These are phyloP conservation scores for Podospora pseudopauciseta DNA, from an alignment of 495 filamentous ascomycete genomes.

Conservation along the genomic window DNA sequence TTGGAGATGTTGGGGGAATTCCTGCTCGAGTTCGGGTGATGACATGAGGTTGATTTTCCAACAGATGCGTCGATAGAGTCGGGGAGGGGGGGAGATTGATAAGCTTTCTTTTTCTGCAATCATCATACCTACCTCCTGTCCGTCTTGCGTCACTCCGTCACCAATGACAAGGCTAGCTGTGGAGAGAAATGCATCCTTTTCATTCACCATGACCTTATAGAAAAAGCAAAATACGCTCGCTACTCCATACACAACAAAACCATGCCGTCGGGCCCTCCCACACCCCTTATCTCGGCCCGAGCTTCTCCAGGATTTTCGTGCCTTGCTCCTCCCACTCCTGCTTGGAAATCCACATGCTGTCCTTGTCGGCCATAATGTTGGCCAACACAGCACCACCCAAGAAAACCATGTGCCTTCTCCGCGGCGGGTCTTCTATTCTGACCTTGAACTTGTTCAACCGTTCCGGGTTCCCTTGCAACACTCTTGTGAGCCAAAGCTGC, in stretches of 20 bases:
- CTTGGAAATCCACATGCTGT: slow-evolving; percentile 98
- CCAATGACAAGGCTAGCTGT: not conserved
- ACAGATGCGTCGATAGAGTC: not conserved
- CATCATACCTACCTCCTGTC: not conserved
- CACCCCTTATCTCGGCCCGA: slow-evolving; percentile 65
- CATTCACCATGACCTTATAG: slow-evolving; percentile 4
- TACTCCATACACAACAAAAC: slow-evolving; percentile 8
- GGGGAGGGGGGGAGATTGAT: not conserved
- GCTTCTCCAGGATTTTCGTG: slow-evolving; percentile 77
- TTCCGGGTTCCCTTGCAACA: slow-evolving; percentile 85
- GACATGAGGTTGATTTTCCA: not conserved
- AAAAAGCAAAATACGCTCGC: slow-evolving; percentile 19
- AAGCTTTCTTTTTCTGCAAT: not conserved
- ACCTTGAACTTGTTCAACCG: slow-evolving; percentile 98
- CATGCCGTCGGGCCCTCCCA: not conserved
- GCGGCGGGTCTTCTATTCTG: slow-evolving; percentile 93
- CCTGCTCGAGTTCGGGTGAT: not conserved
- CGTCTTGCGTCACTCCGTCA: not conserved
- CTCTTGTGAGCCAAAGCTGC: slow-evolving; percentile 94
- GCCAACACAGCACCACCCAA: slow-evolving; percentile 93
- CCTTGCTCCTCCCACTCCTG: slow-evolving; percentile 96
- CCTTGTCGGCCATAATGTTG: slow-evolving; percentile 98
- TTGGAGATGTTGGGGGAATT: not conserved
- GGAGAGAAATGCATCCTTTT: slow-evolving; percentile 9
- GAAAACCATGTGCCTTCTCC: slow-evolving; percentile 98